phyloP scores from a whole-genome alignment of 2,329 filamentous ascomycete genomes.

The Cephalotrichum gorgonifer region DNA sequence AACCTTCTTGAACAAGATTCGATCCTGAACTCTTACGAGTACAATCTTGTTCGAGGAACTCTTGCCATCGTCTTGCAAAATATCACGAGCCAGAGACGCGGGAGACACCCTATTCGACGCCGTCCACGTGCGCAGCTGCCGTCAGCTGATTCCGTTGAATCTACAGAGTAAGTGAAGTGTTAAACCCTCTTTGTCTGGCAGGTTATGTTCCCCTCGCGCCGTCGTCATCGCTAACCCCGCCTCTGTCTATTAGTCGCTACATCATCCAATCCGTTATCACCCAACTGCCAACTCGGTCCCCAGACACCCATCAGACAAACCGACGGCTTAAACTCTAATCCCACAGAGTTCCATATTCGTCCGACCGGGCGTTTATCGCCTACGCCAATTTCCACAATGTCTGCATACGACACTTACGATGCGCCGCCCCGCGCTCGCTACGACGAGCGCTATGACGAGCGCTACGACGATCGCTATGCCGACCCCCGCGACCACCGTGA shows the following conservation, averaged over 20 bases:
- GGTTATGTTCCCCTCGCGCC: background rate
- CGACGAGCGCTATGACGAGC: conserved; percentile 40
- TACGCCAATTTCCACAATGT: conserved; percentile 16
- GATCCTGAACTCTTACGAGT: no score
- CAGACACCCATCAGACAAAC: background rate
- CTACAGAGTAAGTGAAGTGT: no score
- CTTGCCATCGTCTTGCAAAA: no score
- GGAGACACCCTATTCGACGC: no score
- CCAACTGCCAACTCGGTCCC: background rate
- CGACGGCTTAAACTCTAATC: conserved; percentile 2
- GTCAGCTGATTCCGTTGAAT: background rate
- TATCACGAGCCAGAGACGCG: no score
- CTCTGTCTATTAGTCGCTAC: background rate
- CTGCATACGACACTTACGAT: conserved; percentile 46
- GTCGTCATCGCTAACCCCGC: background rate
- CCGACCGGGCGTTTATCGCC: background rate
- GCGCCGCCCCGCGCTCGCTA: conserved; percentile 15
- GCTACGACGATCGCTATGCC: conserved; percentile 9
- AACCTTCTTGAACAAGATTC: no score
- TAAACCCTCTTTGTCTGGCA: background rate
- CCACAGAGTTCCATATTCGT: background rate
- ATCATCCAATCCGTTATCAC: background rate
- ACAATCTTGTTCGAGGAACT: no score
- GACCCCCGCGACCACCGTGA: conserved; percentile 33
- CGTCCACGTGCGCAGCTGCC: background rate